Evolutionary conservation across 2,329 filamentous ascomycete genomes (phyloP).

Genomic region (Dactylellina haptotyla): DNA sequence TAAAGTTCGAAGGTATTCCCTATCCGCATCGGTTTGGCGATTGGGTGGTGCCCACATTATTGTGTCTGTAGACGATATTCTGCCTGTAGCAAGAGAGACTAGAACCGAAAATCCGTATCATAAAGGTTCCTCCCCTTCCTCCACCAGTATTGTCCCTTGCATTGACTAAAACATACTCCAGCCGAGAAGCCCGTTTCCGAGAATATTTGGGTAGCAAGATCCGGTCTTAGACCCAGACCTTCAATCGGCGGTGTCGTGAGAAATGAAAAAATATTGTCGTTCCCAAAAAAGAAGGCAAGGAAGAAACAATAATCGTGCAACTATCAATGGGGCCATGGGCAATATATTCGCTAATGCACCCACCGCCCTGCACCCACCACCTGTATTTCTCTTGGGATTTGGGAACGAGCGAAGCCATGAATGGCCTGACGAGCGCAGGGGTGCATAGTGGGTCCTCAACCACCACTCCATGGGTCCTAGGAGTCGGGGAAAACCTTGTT

Average conservation of each 20-base stretch:
- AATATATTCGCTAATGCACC: conserved; percentile 12
- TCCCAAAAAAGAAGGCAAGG: conserved; percentile 5
- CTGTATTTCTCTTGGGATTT: background rate
- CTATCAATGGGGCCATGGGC: background rate
- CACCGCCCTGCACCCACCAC: background rate
- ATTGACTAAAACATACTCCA: background rate
- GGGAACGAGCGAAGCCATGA: background rate
- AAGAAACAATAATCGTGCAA: conserved; percentile 1
- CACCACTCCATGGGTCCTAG: background rate
- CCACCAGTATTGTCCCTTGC: too few relatives aligned
- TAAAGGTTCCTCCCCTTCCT: background rate
- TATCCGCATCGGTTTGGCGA: conserved; percentile 35
- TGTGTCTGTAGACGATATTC: background rate
- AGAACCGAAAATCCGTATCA: background rate
- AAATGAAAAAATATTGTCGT: background rate
- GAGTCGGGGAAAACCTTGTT: background rate
- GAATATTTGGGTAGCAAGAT: background rate
- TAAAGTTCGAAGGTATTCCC: conserved; percentile 19
- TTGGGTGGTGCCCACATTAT: conserved; percentile 14
- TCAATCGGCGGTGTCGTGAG: too few relatives aligned
- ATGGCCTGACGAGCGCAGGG: background rate
- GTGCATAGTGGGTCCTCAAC: background rate
- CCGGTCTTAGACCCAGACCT: too few relatives aligned
- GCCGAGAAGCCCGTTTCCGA: background rate
- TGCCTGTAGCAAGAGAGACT: background rate